These are phyloP conservation scores for Picea sitchensis DNA, from an alignment of 75 land plant genomes.

Conservation along the genomic window DNA sequence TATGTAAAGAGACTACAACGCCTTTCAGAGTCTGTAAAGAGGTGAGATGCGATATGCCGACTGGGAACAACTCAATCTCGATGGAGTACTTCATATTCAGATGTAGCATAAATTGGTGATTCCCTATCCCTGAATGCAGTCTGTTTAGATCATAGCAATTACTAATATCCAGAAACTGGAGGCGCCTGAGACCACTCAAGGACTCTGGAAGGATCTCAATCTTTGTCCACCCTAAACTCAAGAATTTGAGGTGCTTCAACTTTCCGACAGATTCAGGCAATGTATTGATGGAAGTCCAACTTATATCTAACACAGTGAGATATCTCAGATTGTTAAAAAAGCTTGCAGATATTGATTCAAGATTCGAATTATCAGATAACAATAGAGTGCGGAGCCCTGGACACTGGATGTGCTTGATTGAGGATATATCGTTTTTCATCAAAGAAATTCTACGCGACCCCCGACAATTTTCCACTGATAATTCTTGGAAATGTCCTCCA, in stretches of 20 bases:
- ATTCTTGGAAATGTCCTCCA: too few species aligned
- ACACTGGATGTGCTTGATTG: background rate
- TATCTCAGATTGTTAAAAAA: too few species aligned
- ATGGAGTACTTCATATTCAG: background rate
- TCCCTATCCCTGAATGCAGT: background rate
- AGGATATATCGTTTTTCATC: conserved; percentile 5
- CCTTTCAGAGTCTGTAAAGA: background rate
- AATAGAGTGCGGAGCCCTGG: too few species aligned
- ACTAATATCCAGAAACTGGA: background rate
- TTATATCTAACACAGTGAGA: too few species aligned
- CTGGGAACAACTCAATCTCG: background rate
- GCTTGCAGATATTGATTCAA: too few species aligned
- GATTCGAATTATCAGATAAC: too few species aligned
- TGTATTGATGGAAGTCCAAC: too few species aligned
- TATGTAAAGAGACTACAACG: too few species aligned
- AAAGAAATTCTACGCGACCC: background rate
- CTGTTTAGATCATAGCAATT: background rate
- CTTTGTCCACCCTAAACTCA: background rate
- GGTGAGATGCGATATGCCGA: background rate
- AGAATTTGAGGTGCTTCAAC: background rate
- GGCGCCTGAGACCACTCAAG: background rate
- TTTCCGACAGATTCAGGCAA: background rate
- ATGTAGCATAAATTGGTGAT: background rate
- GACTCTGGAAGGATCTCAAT: background rate
- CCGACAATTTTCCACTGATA: too few species aligned